Conservation (phyloP, 108 stramenopile genomes). For the Cyclotella kingstonii region DNA sequence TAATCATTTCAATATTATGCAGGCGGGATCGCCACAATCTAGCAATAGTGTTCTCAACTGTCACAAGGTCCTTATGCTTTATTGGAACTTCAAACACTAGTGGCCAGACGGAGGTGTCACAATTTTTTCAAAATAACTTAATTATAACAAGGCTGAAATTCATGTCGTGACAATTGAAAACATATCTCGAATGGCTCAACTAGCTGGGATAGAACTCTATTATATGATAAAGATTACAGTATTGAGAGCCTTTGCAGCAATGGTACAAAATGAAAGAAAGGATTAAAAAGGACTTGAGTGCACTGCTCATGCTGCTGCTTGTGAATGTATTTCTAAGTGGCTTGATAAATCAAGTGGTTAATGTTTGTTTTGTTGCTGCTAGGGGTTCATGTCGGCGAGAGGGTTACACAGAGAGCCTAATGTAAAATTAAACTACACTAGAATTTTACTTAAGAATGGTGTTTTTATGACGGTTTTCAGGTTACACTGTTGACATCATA, state of each 20-base stretch:
- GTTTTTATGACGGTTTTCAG: no score
- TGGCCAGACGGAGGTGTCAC: slow-evolving; percentile 50
- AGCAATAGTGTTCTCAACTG: slow-evolving; percentile 75
- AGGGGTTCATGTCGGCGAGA: no score
- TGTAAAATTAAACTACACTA: no score
- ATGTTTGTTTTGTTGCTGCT: slow-evolving; percentile 87
- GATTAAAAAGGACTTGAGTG: slow-evolving; percentile 42
- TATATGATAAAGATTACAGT: slow-evolving; percentile 85
- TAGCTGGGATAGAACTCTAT: slow-evolving; percentile 73
- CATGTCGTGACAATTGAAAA: slow-evolving; percentile 88
- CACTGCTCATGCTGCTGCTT: slow-evolving; percentile 50
- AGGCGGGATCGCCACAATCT: slow-evolving; percentile 93
- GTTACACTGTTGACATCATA: no score
- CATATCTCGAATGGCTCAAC: slow-evolving; percentile 79
- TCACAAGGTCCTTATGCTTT: slow-evolving; percentile 71
- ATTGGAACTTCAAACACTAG: slow-evolving; percentile 17
- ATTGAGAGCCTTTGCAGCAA: slow-evolving; percentile 63
- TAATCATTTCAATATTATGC: not conserved
- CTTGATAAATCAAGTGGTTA: slow-evolving; percentile 73
- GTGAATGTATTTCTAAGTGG: slow-evolving; percentile 56
- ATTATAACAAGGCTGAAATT: slow-evolving; percentile 92
- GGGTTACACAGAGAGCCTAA: no score
- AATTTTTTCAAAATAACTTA: slow-evolving; percentile 78
- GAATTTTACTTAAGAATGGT: no score
- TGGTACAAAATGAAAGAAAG: slow-evolving; percentile 41